Evolutionary conservation across 257 asterid species (phyloP).

Genomic region (Nicotiana noctiflora): DNA sequence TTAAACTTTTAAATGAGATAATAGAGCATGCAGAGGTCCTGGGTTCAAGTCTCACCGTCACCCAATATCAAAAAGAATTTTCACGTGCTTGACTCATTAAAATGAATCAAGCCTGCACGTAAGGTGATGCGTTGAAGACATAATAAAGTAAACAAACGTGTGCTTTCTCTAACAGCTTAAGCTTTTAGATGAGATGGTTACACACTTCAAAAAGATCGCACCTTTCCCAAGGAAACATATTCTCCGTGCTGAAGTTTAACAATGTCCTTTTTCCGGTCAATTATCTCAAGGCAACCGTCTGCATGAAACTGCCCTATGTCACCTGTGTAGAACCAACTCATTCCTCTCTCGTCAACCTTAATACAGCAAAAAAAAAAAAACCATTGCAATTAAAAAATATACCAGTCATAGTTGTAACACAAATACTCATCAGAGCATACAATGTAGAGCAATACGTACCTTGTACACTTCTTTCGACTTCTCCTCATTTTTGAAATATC

Average conservation of each 20-base stretch:
- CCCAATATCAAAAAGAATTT: no score
- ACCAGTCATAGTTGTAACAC: not conserved
- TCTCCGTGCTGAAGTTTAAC: slow-evolving; percentile 98
- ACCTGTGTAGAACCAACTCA: slow-evolving; percentile 92
- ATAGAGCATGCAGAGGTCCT: no score
- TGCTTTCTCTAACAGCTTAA: no score
- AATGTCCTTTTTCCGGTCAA: slow-evolving; percentile 93
- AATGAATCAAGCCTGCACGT: no score
- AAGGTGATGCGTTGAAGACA: no score
- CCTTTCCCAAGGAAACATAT: slow-evolving; percentile 97
- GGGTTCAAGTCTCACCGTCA: no score
- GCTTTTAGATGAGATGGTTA: no score
- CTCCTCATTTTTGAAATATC: slow-evolving; percentile 87
- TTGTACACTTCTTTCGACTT: slow-evolving; percentile 84
- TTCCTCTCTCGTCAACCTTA: slow-evolving; percentile 81
- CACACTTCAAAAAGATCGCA: not conserved
- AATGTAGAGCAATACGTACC: slow-evolving; percentile 34
- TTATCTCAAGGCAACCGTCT: slow-evolving; percentile 93
- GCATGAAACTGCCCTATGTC: slow-evolving; percentile 83
- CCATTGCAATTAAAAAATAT: not conserved
- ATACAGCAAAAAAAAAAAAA: slow-evolving; percentile 8
- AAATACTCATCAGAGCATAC: not conserved
- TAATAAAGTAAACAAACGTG: no score
- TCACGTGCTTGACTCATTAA: no score
- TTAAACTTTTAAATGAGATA: no score